A percentile compares a stretch with the other conserved stretches of the same genome.
These are phyloP conservation scores for Cladophialophora yegresii DNA, from an alignment of 2,329 filamentous ascomycete genomes.

Conservation along the genomic window DNA sequence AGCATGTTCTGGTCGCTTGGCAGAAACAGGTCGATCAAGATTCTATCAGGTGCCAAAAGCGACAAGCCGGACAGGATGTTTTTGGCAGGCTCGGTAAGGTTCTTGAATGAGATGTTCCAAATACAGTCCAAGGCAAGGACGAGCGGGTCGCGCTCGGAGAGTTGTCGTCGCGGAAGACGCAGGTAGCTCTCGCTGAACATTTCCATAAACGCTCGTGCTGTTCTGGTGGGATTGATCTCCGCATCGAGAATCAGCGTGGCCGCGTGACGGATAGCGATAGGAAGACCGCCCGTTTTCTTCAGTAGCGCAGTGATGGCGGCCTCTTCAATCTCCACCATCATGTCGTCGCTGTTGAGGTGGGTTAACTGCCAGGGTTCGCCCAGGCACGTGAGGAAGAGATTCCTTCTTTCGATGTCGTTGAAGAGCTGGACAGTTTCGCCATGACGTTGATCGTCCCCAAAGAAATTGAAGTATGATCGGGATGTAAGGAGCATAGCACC, in stretches of 20 bases:
- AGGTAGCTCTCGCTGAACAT: constrained; percentile 7
- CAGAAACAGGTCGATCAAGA: constrained; percentile 18
- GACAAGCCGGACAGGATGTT: constrained; percentile 10
- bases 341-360: constrained; percentile 9
- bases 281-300: constrained; percentile 16
- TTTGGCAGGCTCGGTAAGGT: constrained; percentile 10
- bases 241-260: constrained; percentile 12
- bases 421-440: constrained; percentile 18
- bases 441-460: constrained; percentile 29
- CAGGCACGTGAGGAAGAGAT: constrained; percentile 15
- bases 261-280: constrained; percentile 18
- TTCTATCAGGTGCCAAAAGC: constrained; percentile 15
- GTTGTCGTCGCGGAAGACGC: constrained; percentile 11
- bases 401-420: constrained; percentile 2
- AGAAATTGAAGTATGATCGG: constrained; percentile 38
- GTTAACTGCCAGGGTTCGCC: constrained; percentile 9
- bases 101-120: constrained; percentile 17
- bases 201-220: constrained; percentile 9
- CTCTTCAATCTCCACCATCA: constrained; percentile 17
- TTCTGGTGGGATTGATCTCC: constrained; percentile 3
- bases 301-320: constrained; percentile 14
- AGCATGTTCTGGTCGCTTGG: constrained; percentile 13
- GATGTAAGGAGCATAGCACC: constrained; percentile 37
- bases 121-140: constrained; percentile 15
- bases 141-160: constrained; percentile 2